Percentiles rank a stretch among this genome's conserved stretches.
These are phyloP conservation scores for Barnettozyma populi DNA, from an alignment of 805 yeast species.

Conservation along the genomic window DNA sequence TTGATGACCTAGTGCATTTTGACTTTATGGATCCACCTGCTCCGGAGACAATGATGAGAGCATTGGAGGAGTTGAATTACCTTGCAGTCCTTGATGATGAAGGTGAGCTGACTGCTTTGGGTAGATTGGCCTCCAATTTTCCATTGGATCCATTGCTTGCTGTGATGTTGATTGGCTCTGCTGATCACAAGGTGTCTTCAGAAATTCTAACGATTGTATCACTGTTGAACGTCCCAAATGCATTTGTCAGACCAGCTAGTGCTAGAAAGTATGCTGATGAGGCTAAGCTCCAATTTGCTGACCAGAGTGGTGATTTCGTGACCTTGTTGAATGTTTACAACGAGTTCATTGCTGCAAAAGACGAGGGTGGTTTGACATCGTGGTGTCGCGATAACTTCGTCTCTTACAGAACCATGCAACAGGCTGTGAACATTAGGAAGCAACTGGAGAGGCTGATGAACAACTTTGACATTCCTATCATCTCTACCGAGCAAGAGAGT, in stretches of 20 bases:
- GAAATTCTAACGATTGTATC: slow-evolving; percentile 88
- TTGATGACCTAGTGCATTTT: slow-evolving; percentile 94
- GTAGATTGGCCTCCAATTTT: slow-evolving; percentile 85
- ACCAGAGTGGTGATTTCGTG: slow-evolving; percentile 92
- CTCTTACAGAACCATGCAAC: slow-evolving; percentile 73
- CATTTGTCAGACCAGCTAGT: slow-evolving; percentile 88
- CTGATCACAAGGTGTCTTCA: slow-evolving; percentile 80
- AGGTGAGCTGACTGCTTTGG: slow-evolving; percentile 84
- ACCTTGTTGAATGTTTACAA: slow-evolving; percentile 85
- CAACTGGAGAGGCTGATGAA: slow-evolving; percentile 85
- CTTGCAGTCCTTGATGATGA: slow-evolving; percentile 86
- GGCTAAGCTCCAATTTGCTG: slow-evolving; percentile 80
- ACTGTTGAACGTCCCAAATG: slow-evolving; percentile 85
- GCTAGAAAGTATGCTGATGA: slow-evolving; percentile 90
- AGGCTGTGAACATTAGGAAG: slow-evolving; percentile 81
- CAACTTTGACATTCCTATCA: slow-evolving; percentile 65
- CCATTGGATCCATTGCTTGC: slow-evolving; percentile 96
- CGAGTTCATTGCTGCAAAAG: slow-evolving; percentile 74
- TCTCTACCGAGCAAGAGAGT: slow-evolving; percentile 62
- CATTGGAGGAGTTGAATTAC: slow-evolving; percentile 90
- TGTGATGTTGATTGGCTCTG: slow-evolving; percentile 83
- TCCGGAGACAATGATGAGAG: slow-evolving; percentile 99
- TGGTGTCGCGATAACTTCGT: slow-evolving; percentile 94
- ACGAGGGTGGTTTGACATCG: slow-evolving; percentile 58
- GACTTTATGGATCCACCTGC: slow-evolving; percentile 99